Evolutionary conservation across 73 alveolate genomes (phyloP).

Genomic region (Diophrys appendiculata): DNA sequence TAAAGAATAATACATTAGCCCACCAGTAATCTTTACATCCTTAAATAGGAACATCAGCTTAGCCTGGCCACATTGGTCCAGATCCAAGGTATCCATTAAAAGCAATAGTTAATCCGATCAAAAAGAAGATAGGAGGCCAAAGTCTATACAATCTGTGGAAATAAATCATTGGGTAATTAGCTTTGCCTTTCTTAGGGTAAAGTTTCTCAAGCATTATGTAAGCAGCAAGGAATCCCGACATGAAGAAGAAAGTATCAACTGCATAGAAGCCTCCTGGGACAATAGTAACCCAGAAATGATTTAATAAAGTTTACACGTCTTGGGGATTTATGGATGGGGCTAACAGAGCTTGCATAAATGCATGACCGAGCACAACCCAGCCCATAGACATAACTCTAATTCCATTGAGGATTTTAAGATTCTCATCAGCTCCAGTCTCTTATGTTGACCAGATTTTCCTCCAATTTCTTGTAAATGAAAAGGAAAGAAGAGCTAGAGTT

Average conservation of each 20-base stretch:
- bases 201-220: constrained; percentile 18
- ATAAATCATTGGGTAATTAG: constrained; percentile 6
- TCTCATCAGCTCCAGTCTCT: constrained; percentile 11
- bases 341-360: neutral
- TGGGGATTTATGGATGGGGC: neutral
- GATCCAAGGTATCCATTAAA: neutral
- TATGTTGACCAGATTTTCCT: constrained; percentile 4
- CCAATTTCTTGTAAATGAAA: constrained; percentile 6
- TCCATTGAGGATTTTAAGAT: constrained; percentile 28
- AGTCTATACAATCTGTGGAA: constrained; percentile 29
- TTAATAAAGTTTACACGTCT: neutral
- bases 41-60: neutral
- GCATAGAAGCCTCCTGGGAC: constrained; percentile 50
- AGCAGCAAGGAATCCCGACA: constrained; percentile 31
- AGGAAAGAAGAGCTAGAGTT: constrained; percentile 7
- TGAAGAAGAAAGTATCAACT: constrained; percentile 33
- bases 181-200: constrained; percentile 8
- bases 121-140: constrained; percentile 15
- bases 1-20: constrained; percentile 48
- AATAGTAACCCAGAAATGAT: neutral
- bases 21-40: constrained; percentile 64
- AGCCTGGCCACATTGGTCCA: neutral
- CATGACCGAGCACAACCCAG: constrained; percentile 46
- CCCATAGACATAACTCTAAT: constrained; percentile 30
- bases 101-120: neutral